These are phyloP conservation scores for Climacium dendroides DNA, from an alignment of 225 moss, liverwort and hornwort species.

Conservation along the genomic window DNA sequence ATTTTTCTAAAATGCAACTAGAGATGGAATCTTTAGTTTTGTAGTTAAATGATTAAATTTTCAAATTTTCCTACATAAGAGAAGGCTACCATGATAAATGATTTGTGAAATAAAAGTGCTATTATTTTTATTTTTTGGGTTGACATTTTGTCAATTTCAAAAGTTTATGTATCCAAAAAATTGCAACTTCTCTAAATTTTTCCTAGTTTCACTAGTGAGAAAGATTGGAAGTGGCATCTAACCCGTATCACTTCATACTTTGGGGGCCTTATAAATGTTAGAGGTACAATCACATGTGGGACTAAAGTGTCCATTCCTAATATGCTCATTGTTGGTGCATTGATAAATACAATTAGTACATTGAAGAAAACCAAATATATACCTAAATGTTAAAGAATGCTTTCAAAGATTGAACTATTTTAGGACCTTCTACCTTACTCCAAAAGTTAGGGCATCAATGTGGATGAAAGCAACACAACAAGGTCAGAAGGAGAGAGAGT, in stretches of 20 bases:
- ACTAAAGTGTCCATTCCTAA: rapidly evolving
- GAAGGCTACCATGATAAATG: not conserved
- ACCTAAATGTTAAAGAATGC: not conserved
- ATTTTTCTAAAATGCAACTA: too few relatives aligned
- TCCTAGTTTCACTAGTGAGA: not conserved
- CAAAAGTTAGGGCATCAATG: too few relatives aligned
- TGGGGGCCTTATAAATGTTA: not conserved
- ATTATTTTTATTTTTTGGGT: not conserved
- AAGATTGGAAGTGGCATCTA: not conserved
- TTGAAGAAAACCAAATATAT: not conserved
- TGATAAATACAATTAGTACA: not conserved
- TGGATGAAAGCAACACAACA: not conserved
- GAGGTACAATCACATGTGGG: not conserved
- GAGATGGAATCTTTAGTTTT: not conserved
- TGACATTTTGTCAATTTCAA: not conserved
- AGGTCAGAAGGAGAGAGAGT: not conserved
- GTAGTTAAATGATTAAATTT: not conserved
- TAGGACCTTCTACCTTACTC: not conserved
- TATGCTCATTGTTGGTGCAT: not conserved
- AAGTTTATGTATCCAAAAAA: not conserved
- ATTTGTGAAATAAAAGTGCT: not conserved
- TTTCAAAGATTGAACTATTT: not conserved
- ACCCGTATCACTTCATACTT: not conserved
- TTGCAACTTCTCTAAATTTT: not conserved
- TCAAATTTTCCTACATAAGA: too few relatives aligned